Conservation (phyloP, 805 yeast species). For the Spathaspora arborariae region DNA sequence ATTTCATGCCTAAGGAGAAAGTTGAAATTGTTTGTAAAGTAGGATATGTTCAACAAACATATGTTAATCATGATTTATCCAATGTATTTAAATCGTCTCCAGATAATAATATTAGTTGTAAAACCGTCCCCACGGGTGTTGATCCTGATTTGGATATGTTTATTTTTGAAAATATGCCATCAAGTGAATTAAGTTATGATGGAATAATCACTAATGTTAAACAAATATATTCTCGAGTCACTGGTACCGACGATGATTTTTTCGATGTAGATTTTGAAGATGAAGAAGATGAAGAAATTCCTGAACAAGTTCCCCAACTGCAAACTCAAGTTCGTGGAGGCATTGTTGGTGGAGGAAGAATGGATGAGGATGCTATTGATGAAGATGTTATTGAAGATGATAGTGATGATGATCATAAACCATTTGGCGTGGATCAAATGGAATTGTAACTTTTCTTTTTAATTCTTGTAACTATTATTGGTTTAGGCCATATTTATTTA, state of each 20-base stretch:
- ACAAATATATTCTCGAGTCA: conserved; percentile 67
- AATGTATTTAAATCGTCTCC: conserved; percentile 31
- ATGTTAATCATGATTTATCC: conserved; percentile 33
- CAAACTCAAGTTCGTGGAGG: conserved; percentile 12
- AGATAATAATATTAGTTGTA: conserved; percentile 21
- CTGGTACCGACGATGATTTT: conserved; percentile 93
- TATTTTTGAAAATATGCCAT: conserved; percentile 58
- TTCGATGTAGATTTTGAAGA: conserved; percentile 96
- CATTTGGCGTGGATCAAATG: conserved; percentile 44
- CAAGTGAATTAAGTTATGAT: conserved; percentile 85
- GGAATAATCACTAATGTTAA: conserved; percentile 84
- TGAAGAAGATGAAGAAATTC: conserved; percentile 66
- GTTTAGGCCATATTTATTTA: neutral
- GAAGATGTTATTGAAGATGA: conserved; percentile 35
- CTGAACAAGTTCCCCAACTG: conserved; percentile 5
- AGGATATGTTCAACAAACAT: conserved; percentile 37
- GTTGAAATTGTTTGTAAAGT: conserved; percentile 40
- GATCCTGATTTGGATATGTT: conserved; percentile 36
- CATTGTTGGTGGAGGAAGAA: conserved; percentile 10
- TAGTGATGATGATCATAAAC: conserved; percentile 34
- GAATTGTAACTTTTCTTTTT: conserved; percentile 23
- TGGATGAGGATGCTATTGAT: conserved; percentile 31
- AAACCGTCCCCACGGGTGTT: conserved; percentile 28
- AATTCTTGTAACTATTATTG: neutral
- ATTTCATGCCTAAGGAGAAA: conserved; percentile 78